A percentile compares a stretch with the other conserved stretches of the same genome.
Evolutionary conservation across 305 asterid species (phyloP).

Genomic region (Fraxinus platypoda): DNA sequence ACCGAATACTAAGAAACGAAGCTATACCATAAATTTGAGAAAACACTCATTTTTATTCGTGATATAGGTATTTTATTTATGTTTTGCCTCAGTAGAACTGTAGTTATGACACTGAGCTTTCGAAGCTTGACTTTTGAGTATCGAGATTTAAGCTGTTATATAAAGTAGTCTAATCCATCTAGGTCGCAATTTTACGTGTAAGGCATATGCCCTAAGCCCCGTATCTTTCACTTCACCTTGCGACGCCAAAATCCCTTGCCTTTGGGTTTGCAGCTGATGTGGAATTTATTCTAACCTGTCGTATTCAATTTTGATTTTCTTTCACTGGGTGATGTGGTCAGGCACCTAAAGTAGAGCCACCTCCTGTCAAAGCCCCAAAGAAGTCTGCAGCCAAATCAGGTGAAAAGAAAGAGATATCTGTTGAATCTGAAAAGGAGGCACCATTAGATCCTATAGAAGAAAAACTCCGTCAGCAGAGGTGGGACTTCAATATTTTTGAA

Average conservation of each 20-base stretch:
- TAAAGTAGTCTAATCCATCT: neutral
- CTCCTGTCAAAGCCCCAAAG: slow-evolving; percentile 55
- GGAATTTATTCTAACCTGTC: neutral
- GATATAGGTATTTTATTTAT: neutral
- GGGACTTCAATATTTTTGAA: neutral
- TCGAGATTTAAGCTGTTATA: neutral
- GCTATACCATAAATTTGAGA: neutral
- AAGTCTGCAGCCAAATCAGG: slow-evolving; percentile 48
- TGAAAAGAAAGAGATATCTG: slow-evolving; percentile 65
- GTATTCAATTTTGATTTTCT: neutral
- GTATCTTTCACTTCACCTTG: neutral
- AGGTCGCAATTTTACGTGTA: neutral
- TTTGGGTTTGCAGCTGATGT: neutral
- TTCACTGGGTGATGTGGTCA: slow-evolving; percentile 24
- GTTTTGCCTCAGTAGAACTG: neutral
- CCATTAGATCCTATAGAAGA: slow-evolving; percentile 72
- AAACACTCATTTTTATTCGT: neutral
- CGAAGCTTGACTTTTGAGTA: neutral
- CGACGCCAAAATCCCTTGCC: neutral
- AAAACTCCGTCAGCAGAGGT: slow-evolving; percentile 48
- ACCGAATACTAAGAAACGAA: neutral
- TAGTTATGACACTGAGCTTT: neutral
- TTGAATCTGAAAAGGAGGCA: slow-evolving; percentile 41
- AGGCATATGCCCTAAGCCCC: neutral
- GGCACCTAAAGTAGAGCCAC: slow-evolving; percentile 59